These are phyloP conservation scores for Alternaria novae-zelandiae DNA, from an alignment of 2,329 filamentous ascomycete species.

Conservation along the genomic window DNA sequence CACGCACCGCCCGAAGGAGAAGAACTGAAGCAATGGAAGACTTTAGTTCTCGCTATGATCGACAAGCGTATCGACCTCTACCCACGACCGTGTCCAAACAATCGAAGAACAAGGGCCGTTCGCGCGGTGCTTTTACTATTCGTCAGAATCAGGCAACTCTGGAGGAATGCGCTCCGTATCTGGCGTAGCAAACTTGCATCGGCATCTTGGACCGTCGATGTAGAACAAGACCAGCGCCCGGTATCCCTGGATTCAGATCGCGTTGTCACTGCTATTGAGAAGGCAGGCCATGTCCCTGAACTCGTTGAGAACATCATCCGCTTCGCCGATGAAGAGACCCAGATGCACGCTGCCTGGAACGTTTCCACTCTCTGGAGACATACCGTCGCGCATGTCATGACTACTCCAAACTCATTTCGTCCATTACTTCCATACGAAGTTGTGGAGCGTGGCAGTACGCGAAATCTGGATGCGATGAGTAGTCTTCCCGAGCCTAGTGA, in stretches of 20 bases:
- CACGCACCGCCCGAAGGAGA: not conserved
- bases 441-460: not conserved
- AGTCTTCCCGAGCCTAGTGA: not conserved
- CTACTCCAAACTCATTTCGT: not conserved
- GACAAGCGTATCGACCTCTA: not conserved
- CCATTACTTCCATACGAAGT: not conserved
- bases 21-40: not conserved
- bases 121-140: not conserved
- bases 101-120: not conserved
- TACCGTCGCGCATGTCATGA: not conserved
- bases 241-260: not conserved
- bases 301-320: not conserved
- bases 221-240: not conserved
- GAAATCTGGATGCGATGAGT: not conserved
- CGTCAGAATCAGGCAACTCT: not conserved
- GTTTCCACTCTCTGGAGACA: not conserved
- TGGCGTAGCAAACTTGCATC: not conserved
- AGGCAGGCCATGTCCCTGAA: not conserved
- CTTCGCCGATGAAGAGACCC: not conserved
- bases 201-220: not conserved
- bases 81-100: not conserved
- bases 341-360: not conserved
- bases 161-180: not conserved
- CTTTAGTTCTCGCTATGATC: not conserved
- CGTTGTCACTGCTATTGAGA: not conserved